Conservation (phyloP, 1,284 basidiomycete species). For the Puccinia polysora region DNA sequence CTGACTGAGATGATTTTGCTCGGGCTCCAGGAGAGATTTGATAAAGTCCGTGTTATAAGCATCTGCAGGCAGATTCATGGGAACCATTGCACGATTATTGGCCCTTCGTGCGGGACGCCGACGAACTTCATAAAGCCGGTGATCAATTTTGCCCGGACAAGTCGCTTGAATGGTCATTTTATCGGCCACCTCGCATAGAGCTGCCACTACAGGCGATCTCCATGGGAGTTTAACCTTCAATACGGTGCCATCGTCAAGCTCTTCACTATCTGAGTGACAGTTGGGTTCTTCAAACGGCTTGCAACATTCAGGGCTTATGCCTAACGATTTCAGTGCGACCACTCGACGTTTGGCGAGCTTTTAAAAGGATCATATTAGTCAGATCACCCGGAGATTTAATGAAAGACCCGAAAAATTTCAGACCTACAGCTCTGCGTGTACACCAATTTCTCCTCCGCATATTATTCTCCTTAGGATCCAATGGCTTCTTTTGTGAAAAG, state of each 20-base stretch:
- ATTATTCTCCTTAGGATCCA: background rate
- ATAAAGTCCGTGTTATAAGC: background rate
- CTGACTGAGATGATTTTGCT: background rate
- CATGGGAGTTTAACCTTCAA: background rate
- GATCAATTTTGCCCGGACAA: background rate
- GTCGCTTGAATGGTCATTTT: background rate
- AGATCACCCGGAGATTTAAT: background rate
- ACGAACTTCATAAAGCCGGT: background rate
- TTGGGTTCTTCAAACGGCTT: background rate
- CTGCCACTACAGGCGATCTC: background rate
- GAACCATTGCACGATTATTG: background rate
- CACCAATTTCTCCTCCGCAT: background rate
- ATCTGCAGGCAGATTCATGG: background rate
- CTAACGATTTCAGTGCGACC: background rate
- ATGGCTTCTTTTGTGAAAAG: background rate
- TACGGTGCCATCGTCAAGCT: background rate
- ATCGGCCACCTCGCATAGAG: constrained; percentile 7
- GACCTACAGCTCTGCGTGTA: background rate
- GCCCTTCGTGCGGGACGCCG: background rate
- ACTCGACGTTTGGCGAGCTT: background rate
- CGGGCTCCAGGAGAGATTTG: background rate
- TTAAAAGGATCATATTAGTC: background rate
- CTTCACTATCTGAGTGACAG: constrained; percentile 14
- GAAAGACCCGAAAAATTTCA: background rate
- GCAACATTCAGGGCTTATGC: constrained; percentile 1